Evolutionary conservation across 768 basidiomycete species (phyloP).

Genomic region (Leccinum rimulosum): DNA sequence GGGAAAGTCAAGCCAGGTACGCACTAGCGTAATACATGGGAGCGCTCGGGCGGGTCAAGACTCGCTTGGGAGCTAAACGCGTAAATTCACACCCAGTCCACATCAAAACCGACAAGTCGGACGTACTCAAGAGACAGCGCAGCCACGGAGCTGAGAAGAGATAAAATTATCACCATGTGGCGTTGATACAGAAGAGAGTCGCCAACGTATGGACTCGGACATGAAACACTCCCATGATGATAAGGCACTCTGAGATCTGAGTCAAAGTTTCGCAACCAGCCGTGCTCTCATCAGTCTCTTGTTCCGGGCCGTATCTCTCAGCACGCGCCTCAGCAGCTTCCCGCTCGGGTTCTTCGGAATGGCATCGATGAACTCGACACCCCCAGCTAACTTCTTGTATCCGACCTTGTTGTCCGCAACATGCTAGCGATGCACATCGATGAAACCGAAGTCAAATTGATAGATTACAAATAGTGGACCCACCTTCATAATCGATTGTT

Average conservation of each 20-base stretch:
- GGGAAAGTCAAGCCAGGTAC: not conserved
- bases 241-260: not conserved
- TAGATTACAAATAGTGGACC: not conserved
- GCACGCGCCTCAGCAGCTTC: slow-evolving; percentile 56
- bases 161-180: slow-evolving; percentile 9
- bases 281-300: not conserved
- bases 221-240: not conserved
- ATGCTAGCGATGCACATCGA: slow-evolving; percentile 36
- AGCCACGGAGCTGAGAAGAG: not conserved
- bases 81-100: not conserved
- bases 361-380: slow-evolving; percentile 57
- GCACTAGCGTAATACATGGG: not conserved
- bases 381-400: slow-evolving; percentile 62
- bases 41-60: not conserved
- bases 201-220: not conserved
- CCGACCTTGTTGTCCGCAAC: slow-evolving; percentile 55
- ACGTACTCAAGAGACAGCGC: not conserved
- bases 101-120: not conserved
- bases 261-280: slow-evolving; percentile 30
- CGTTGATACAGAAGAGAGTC: not conserved
- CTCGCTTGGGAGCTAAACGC: not conserved
- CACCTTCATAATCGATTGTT: slow-evolving; percentile 55
- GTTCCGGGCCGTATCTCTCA: slow-evolving; percentile 48
- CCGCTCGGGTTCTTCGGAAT: slow-evolving; percentile 74
- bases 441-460: not conserved